Conservation (phyloP, 257 asterid genomes). For the Solanum dulcamara region DNA sequence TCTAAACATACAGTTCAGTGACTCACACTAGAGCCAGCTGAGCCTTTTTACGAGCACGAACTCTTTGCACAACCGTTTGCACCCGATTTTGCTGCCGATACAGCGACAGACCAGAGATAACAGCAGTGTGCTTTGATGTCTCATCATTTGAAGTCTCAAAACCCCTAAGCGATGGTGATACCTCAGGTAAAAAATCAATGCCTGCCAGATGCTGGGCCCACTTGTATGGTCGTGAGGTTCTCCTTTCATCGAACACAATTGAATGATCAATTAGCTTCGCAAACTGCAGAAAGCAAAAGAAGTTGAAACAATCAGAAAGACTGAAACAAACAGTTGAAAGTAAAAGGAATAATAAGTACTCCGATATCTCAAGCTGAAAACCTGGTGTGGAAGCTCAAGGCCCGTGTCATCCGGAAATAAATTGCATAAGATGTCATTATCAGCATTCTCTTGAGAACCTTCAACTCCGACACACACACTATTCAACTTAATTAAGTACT, state of each 20-base stretch:
- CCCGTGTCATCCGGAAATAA: constrained; percentile 97
- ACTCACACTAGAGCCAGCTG: constrained; percentile 96
- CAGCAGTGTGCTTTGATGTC: constrained; percentile 36
- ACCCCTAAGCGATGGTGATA: constrained; percentile 56
- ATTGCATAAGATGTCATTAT: constrained; percentile 62
- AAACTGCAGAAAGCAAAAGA: constrained; percentile 40
- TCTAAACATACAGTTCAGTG: constrained; percentile 37
- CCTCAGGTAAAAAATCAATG: constrained; percentile 89
- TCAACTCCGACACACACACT: constrained; percentile 82
- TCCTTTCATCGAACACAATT: constrained; percentile 50
- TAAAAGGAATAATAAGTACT: not conserved
- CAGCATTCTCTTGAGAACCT: constrained; percentile 56
- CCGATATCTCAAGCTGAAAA: constrained; percentile 18
- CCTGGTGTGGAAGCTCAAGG: constrained; percentile 95
- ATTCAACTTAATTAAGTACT: constrained; percentile 62
- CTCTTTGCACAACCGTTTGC: constrained; percentile 82
- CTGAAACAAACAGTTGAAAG: constrained; percentile 1
- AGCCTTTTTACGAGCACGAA: constrained; percentile 77
- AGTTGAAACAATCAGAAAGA: constrained; percentile 7
- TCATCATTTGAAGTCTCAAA: constrained; percentile 39
- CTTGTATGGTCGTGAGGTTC: constrained; percentile 81
- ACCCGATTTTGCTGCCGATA: constrained; percentile 92
- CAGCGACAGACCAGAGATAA: constrained; percentile 53
- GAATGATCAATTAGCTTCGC: constrained; percentile 75
- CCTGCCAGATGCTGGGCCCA: constrained; percentile 99